Conservation (phyloP, 768 basidiomycete species). For the Termitomyces sp. region DNA sequence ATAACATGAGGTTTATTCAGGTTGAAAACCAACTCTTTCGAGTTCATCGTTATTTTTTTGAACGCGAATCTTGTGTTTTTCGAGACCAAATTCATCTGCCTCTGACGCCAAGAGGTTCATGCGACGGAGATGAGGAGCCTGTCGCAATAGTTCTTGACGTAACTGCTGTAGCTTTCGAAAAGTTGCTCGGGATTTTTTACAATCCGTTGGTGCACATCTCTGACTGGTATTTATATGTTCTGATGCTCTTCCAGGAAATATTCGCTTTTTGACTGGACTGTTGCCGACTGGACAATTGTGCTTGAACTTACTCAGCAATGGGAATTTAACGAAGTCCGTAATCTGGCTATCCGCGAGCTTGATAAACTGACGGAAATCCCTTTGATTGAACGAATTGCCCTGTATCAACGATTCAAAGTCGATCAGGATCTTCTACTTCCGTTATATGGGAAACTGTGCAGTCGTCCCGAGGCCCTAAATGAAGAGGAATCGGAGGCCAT, state of each 20-base stretch:
- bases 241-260: slow-evolving; percentile 38
- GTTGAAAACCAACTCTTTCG: slow-evolving; percentile 54
- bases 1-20: slow-evolving; percentile 26
- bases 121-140: slow-evolving; percentile 34
- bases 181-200: slow-evolving; percentile 54
- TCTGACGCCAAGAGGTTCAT: slow-evolving; percentile 26
- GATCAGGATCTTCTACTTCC: slow-evolving; percentile 47
- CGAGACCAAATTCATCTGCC: slow-evolving; percentile 29
- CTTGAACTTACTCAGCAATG: slow-evolving; percentile 52
- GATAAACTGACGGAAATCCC: slow-evolving; percentile 10
- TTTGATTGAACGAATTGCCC: slow-evolving; percentile 28
- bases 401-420: slow-evolving; percentile 53
- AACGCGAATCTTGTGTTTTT: slow-evolving; percentile 56
- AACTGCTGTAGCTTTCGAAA: slow-evolving; percentile 36
- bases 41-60: slow-evolving; percentile 61
- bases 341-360: slow-evolving; percentile 45
- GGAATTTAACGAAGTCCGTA: slow-evolving; percentile 36
- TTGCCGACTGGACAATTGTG: slow-evolving; percentile 53
- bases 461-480: slow-evolving; percentile 46
- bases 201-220: slow-evolving; percentile 38
- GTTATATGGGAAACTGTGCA: slow-evolving; percentile 49
- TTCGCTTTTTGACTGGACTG: slow-evolving; percentile 47
- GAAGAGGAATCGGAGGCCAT: slow-evolving; percentile 53
- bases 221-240: background rate
- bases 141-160: slow-evolving; percentile 41